A percentile compares a stretch with the other conserved stretches of the same genome.
Evolutionary conservation across 2,329 filamentous ascomycete species (phyloP).

Genomic region (Paramyrothecium roridum): DNA sequence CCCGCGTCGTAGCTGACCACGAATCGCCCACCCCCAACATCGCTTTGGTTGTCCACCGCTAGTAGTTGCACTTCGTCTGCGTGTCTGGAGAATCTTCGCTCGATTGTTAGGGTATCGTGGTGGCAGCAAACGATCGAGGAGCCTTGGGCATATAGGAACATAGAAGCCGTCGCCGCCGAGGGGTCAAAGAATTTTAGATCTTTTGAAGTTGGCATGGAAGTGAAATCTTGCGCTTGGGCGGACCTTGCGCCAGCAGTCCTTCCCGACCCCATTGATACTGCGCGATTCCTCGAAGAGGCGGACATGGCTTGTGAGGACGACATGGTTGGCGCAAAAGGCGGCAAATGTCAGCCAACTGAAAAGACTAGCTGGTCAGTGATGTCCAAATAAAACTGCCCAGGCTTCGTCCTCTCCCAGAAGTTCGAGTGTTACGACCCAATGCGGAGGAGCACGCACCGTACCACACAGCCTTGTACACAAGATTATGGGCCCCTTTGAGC

Average conservation of each 20-base stretch:
- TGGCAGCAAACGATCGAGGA: conserved; percentile 81
- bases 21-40: conserved; percentile 76
- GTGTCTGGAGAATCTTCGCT: conserved; percentile 81
- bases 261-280: conserved; percentile 56
- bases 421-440: conserved; percentile 23
- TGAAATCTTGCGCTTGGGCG: conserved; percentile 45
- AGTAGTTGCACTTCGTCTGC: conserved; percentile 80
- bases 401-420: conserved; percentile 1
- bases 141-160: conserved; percentile 86
- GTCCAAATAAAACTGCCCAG: neutral
- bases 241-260: conserved; percentile 46
- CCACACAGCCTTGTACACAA: conserved; percentile 26
- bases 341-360: conserved; percentile 15
- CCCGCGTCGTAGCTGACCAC: conserved; percentile 92
- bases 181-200: conserved; percentile 69
- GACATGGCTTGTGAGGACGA: conserved; percentile 45
- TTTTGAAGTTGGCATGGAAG: conserved; percentile 45
- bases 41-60: conserved; percentile 87
- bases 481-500: conserved; percentile 22
- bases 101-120: conserved; percentile 87
- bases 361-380: conserved; percentile 15
- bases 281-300: conserved; percentile 55
- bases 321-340: conserved; percentile 23
- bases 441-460: conserved; percentile 37
- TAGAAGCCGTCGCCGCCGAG: conserved; percentile 84